Evolutionary conservation across 2,329 filamentous ascomycete genomes (phyloP).

Genomic region (Cryphonectria parasitica): DNA sequence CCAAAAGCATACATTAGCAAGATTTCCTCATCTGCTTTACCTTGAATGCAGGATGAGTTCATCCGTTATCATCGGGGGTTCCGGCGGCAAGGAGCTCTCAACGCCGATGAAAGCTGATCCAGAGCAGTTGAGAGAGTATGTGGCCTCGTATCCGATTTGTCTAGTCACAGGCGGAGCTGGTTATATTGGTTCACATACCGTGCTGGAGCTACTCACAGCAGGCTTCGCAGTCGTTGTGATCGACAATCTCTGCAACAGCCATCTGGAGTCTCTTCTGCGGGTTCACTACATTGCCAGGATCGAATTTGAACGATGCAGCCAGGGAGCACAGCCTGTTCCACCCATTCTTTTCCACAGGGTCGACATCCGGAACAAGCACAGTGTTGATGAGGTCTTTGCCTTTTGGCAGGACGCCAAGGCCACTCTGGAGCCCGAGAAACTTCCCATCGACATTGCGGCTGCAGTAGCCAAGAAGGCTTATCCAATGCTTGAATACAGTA

Average conservation of each 20-base stretch:
- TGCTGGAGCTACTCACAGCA: slow-evolving; percentile 27
- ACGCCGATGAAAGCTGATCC: not conserved
- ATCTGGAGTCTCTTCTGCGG: slow-evolving; percentile 24
- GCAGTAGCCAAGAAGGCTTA: slow-evolving; percentile 23
- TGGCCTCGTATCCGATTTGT: slow-evolving; percentile 21
- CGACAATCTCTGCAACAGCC: slow-evolving; percentile 28
- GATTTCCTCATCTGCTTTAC: not conserved
- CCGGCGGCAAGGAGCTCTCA: not conserved
- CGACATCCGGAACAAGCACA: slow-evolving; percentile 19
- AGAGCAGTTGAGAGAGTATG: slow-evolving; percentile 4
- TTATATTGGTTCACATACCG: slow-evolving; percentile 27
- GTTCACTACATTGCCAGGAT: slow-evolving; percentile 25
- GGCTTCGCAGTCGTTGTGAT: slow-evolving; percentile 27
- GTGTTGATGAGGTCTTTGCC: slow-evolving; percentile 22
- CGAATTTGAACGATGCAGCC: slow-evolving; percentile 22
- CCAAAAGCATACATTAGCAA: not conserved
- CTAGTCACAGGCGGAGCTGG: slow-evolving; percentile 26
- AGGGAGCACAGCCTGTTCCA: slow-evolving; percentile 15
- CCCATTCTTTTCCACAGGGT: slow-evolving; percentile 25
- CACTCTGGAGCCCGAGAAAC: slow-evolving; percentile 11
- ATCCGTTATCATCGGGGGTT: slow-evolving; percentile 1
- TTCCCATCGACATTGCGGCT: slow-evolving; percentile 24
- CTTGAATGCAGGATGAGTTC: slow-evolving; percentile 11
- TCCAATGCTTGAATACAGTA: slow-evolving; percentile 22
- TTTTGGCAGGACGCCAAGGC: slow-evolving; percentile 24